Base-by-base conservation (phyloP, 2,329 filamentous ascomycete species). In the Aspergillus sergii region DNA sequence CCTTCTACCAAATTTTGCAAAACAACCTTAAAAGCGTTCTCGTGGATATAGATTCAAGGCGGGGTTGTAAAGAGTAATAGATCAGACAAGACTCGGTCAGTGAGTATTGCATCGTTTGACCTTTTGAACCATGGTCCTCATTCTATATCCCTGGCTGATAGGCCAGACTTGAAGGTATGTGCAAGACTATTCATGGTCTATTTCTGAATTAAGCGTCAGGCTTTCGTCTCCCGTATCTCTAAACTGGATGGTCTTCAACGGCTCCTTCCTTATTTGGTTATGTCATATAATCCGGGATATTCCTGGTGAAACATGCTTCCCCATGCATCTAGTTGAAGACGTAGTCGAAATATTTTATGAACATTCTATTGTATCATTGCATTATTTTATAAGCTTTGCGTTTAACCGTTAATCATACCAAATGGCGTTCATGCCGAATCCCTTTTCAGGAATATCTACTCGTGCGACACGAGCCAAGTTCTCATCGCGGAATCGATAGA, bases 351-450 rank as follows among this genome's bases (percentile, higher is more conserved):
- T 50, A 1, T 51, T 51, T 8, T 48, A 48, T 45, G 12, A 51
- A 32, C 16, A 19, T n/a, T 34, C 28, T 51, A 51, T 51, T 32
- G 28, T 51, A 51, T 51, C 46, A 26, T 34, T 34, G 28, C 19
- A 34, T 54, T 54, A 54, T 54, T 32, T 23, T 54, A 54, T 21
- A 34, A 34, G 14, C 4, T 36, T n/a, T 36, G 50, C 46, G 11
- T 55, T 21, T 55, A 56, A 10, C 53, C 55, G 34, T 67, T 74
- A 92, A 79, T 96, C 91, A 77, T 95, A 95, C 93, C 93, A 96
- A 66, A 96, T 93, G n/a, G 92, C 92, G 79, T 96, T 96, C 93
- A 96, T 96, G 1, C 92, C 92, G 76, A 96, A 96, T 1, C 93
- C 93, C n/a, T 91, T 91, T 81, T 96, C 93, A 7, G 89, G 88